phyloP scores from a whole-genome alignment of 2,329 filamentous ascomycete species.

The Aureobasidium subglaciale region DNA sequence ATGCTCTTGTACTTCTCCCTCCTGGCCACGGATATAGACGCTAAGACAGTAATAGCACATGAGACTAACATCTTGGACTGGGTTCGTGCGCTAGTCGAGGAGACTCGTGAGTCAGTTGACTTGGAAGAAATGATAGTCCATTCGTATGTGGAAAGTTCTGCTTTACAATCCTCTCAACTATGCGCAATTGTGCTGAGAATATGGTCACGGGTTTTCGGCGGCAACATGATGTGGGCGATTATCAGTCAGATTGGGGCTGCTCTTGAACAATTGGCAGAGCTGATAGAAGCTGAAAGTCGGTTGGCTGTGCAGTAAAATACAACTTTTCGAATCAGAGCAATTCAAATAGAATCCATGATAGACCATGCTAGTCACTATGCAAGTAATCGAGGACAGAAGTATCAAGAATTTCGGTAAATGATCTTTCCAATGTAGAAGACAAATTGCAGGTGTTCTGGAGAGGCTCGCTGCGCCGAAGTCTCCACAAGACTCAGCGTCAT shows the following conservation, averaged over 20 bases:
- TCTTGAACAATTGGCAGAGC: not conserved
- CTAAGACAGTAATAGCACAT: not conserved
- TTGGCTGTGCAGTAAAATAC: not conserved
- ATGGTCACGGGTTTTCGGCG: constrained; percentile 37
- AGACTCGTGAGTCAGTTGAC: constrained; percentile 21
- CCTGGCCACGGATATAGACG: not conserved
- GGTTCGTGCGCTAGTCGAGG: constrained; percentile 36
- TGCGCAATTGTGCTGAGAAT: constrained; percentile 35
- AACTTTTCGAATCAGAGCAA: too few relatives aligned
- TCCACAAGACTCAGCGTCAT: not conserved
- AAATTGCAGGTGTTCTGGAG: too few relatives aligned
- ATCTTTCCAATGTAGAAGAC: too few relatives aligned
- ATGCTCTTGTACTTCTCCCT: not conserved
- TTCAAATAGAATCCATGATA: too few relatives aligned
- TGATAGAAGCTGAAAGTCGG: not conserved
- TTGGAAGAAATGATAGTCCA: constrained; percentile 26
- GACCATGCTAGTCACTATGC: too few relatives aligned
- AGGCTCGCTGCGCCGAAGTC: not conserved
- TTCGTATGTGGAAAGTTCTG: constrained; percentile 23
- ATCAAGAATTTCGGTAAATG: too few relatives aligned
- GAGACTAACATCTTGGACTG: constrained; percentile 31
- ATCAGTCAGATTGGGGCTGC: constrained; percentile 33
- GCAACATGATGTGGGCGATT: constrained; percentile 38
- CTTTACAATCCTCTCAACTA: constrained; percentile 21
- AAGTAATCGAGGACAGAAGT: too few relatives aligned